Evolutionary conservation across 2,329 filamentous ascomycete species (phyloP), one percentile per base, ranked within the genome.

Genomic region (Neofusicoccum parvum): DNA sequence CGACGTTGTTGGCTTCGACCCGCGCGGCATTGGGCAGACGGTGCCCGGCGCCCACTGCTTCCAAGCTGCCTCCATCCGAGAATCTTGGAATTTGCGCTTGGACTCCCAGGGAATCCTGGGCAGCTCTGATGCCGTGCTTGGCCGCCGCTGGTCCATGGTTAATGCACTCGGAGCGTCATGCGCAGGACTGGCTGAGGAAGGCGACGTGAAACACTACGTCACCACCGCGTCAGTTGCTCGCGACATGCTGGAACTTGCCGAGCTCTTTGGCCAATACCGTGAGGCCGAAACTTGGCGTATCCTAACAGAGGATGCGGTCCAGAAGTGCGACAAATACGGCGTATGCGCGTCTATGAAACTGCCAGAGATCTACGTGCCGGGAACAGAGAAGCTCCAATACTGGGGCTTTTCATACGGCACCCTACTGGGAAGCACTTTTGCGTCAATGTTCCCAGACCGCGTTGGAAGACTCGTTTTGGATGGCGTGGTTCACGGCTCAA

Each of bases 341-440:
- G n/a, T 23, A 56, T 58, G 48, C 34, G 34, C 43, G 17, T 51
- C 49, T 20, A 10, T 65, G 62, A 39, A 48, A 34, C 14, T 51
- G 41, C 53, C 63, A 4, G 46, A 54, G 41, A 48, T 59, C 43
- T 67, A 68, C 67, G 67, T 72, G 67, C 56, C 66, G 65, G 74
- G 74, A 11, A 64, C 75, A 34, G 74, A 77, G 58, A 72, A 69
- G 62, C 67, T 84, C 14, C 75, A 81, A 23, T 83, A 80, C 69
- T 79, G 75, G 72, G 83, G 82, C 3, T 77, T 83, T 64, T 81
- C 78, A 6, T 85, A 85, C 60, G 83, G 83, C 0, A 81, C 82
- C 0, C 75, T 80, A 36, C 73, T 79, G 5, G 77, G 77, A 1
- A 68, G 70, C 0, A 79, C 76, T 1, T 79, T 79, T 62, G 75